Evolutionary conservation across 192 early-diverging fungal species (phyloP).

Genomic region (Linnemannia hyalina): DNA sequence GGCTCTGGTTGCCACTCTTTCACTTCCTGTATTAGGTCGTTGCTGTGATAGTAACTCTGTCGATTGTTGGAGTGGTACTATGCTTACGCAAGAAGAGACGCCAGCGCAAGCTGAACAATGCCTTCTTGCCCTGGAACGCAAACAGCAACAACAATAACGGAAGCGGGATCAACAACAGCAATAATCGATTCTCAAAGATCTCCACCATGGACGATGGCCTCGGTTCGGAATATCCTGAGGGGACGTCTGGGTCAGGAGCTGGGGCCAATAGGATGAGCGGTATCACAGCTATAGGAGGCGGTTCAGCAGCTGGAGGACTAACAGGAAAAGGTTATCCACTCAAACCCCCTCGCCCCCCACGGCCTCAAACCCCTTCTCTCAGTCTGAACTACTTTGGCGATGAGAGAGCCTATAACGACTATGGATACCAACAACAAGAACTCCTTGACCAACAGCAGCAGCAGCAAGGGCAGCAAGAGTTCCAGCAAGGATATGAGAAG

Average conservation of each 20-base stretch:
- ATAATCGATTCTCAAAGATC: constrained; percentile 31
- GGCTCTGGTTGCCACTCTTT: not conserved
- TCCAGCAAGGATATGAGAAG: constrained; percentile 25
- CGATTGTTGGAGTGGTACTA: constrained; percentile 15
- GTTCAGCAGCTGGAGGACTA: not conserved
- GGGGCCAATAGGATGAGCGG: not conserved
- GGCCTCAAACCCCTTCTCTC: constrained; percentile 7
- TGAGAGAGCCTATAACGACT: constrained; percentile 32
- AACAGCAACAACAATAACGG: not conserved
- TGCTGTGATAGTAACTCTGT: constrained; percentile 21
- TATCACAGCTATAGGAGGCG: constrained; percentile 5
- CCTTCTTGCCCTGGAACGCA: constrained; percentile 32
- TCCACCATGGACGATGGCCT: constrained; percentile 26
- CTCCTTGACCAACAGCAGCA: constrained; percentile 15
- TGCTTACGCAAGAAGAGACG: constrained; percentile 25
- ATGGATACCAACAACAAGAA: constrained; percentile 33
- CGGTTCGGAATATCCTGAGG: not conserved
- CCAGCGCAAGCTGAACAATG: constrained; percentile 34
- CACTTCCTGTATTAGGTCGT: constrained; percentile 18
- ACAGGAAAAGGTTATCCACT: not conserved
- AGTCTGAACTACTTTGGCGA: constrained; percentile 15
- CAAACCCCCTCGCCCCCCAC: not conserved
- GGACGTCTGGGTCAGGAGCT: not conserved
- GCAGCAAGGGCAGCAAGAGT: constrained; percentile 9
- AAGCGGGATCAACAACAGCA: not conserved